Evolutionary conservation across 2,329 filamentous ascomycete genomes (phyloP).

Genomic region (Raffaelea arxii): DNA sequence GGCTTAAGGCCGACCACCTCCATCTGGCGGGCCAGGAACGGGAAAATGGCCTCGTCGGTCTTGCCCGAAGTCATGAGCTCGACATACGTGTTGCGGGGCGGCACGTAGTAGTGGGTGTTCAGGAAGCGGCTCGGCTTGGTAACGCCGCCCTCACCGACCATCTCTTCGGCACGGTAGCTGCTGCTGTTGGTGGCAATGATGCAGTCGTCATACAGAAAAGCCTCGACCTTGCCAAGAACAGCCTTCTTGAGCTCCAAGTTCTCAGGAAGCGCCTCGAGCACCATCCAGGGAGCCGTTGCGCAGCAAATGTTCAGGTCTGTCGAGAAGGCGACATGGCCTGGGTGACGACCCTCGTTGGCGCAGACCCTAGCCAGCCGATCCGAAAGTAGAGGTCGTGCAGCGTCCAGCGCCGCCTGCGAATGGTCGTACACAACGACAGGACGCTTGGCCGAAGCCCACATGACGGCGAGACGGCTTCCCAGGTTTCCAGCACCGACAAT

Average conservation of each 20-base stretch:
- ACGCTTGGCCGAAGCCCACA: constrained; percentile 20
- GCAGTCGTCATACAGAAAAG: constrained; percentile 29
- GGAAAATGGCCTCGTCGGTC: constrained; percentile 31
- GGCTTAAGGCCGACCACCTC: constrained; percentile 30
- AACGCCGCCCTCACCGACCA: constrained; percentile 30
- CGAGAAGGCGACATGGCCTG: constrained; percentile 17
- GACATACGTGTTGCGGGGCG: constrained; percentile 32
- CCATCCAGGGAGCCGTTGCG: constrained; percentile 30
- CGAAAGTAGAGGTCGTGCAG: constrained; percentile 22
- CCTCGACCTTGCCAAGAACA: constrained; percentile 36
- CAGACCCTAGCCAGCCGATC: constrained; percentile 23
- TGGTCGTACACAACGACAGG: constrained; percentile 20
- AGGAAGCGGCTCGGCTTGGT: constrained; percentile 27
- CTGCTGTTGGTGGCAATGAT: constrained; percentile 42
- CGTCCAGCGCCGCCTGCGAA: constrained; percentile 13
- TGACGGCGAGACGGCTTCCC: constrained; percentile 26
- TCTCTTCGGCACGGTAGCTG: constrained; percentile 39
- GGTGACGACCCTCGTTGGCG: constrained; percentile 15
- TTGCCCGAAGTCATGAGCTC: constrained; percentile 43
- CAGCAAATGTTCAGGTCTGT: constrained; percentile 15
- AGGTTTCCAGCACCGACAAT: constrained; percentile 31
- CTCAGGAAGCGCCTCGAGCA: constrained; percentile 45
- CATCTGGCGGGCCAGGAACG: constrained; percentile 31
- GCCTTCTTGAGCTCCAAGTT: constrained; percentile 36
- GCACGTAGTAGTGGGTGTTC: constrained; percentile 44